These are phyloP conservation scores for Vigna mungo DNA, from an alignment of 306 rosid genomes.

Conservation along the genomic window DNA sequence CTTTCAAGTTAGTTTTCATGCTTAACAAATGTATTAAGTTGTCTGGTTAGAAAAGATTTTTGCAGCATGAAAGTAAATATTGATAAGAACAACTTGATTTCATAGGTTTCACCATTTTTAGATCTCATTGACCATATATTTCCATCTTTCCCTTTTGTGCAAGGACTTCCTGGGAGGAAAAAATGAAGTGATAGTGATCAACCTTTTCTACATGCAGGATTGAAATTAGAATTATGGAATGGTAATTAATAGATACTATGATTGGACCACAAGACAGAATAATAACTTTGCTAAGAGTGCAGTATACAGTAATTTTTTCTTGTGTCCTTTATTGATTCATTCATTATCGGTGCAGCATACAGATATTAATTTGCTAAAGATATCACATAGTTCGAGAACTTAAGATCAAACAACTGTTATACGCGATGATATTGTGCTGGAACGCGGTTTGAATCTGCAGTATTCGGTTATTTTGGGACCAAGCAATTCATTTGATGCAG, in stretches of 20 bases:
- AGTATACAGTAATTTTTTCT: background rate
- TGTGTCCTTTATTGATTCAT: background rate
- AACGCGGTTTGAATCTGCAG: background rate
- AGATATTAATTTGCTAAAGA: background rate
- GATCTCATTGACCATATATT: background rate
- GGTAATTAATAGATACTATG: background rate
- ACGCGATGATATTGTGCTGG: background rate
- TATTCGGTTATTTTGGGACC: constrained; percentile 5
- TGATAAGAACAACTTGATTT: background rate
- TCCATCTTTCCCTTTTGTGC: background rate
- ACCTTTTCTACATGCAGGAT: too few species aligned
- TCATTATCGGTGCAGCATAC: background rate
- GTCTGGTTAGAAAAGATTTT: background rate
- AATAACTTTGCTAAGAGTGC: too few species aligned
- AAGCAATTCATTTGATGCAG: background rate
- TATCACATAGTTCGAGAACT: background rate
- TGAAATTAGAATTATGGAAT: background rate
- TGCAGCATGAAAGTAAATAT: background rate
- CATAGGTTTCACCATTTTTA: background rate
- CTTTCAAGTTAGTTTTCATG: background rate
- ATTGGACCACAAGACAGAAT: background rate
- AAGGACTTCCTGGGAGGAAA: background rate
- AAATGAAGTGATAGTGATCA: too few species aligned
- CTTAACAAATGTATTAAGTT: background rate
- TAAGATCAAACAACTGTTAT: background rate